Evolutionary conservation across 75 land plant species (phyloP).

Genomic region (Pinus taeda): DNA sequence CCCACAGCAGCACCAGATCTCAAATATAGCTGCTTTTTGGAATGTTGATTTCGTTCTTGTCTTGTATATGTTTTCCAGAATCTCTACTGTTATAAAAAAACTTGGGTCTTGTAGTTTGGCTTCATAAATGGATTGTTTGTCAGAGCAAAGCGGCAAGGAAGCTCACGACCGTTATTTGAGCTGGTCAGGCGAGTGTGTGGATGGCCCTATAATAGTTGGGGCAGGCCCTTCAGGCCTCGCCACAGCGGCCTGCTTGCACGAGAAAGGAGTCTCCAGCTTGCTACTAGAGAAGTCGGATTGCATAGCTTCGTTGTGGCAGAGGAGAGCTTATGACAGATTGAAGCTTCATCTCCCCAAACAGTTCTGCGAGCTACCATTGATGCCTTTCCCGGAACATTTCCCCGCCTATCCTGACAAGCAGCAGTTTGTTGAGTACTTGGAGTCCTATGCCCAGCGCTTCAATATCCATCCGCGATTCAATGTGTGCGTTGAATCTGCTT

Average conservation of each 20-base stretch:
- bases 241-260: constrained; percentile 53
- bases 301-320: constrained; percentile 78
- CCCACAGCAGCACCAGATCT: too few relatives aligned
- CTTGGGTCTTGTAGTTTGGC: background rate
- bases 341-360: constrained; percentile 78
- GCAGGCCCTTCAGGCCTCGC: constrained; percentile 32
- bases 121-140: background rate
- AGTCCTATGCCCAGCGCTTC: constrained; percentile 26
- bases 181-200: too few relatives aligned
- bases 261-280: constrained; percentile 34
- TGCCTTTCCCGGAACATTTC: constrained; percentile 54
- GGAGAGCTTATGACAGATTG: constrained; percentile 65
- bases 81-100: too few relatives aligned
- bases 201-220: constrained; percentile 3
- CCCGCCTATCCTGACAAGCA: constrained; percentile 60
- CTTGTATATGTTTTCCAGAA: too few relatives aligned
- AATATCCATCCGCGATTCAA: constrained; percentile 32
- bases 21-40: too few relatives aligned
- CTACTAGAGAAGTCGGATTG: constrained; percentile 62
- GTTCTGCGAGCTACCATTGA: constrained; percentile 61
- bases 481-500: constrained; percentile 23
- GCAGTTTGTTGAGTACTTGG: constrained; percentile 43
- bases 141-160: background rate
- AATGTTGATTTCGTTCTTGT: too few relatives aligned
- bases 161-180: background rate